Base-by-base conservation (phyloP, 768 basidiomycete species). In the Lentinula edodes region DNA sequence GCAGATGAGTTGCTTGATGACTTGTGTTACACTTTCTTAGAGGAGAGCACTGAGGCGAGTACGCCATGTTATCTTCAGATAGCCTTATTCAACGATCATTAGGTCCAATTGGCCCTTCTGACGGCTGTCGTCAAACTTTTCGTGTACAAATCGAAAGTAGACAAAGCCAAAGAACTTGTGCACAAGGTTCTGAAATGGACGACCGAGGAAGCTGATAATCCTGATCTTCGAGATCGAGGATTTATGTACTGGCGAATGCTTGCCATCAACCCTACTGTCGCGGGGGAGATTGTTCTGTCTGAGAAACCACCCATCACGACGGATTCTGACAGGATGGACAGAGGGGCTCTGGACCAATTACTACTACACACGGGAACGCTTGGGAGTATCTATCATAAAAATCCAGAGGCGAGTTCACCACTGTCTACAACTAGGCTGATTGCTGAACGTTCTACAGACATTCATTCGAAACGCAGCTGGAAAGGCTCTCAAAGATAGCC, bases 211-310 rank as follows among this genome's bases (percentile, higher is more conserved):
- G 87, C 97, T 59, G 97, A 99, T 72, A 99, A 99, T 70, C 97
- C 97, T 7, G 97, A 99, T 78, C 79, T 99, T 20, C 84, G 97
- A 38, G 97, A 99, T 73, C 81, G 97, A 63, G 97, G 97, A 3
- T 98, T 95, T 78, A 98, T 99, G 91, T 99, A 98, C 75, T 99
- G 97, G 97, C 87, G 97, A 42, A 82, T 99, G 76, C 83, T 98
- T 50, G 95, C 96, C 8, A 89, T 94, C 68, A 94, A 97, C 70
- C 94, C 95, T 1, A 76, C 87, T 7, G 88, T 89, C 0, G 95
- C 97, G 6, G 84, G 88, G 42, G 90, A 93, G 65, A 90, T 98
- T 64, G 95, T 98, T 39, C 80, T 98, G 18, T 82, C 92, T 15
- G 93, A 95, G 66, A 97, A 97, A 68, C 97, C 97, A 35, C 81